phyloP scores from a whole-genome alignment of 148 eudicot species.

The Talinum fruticosum region DNA sequence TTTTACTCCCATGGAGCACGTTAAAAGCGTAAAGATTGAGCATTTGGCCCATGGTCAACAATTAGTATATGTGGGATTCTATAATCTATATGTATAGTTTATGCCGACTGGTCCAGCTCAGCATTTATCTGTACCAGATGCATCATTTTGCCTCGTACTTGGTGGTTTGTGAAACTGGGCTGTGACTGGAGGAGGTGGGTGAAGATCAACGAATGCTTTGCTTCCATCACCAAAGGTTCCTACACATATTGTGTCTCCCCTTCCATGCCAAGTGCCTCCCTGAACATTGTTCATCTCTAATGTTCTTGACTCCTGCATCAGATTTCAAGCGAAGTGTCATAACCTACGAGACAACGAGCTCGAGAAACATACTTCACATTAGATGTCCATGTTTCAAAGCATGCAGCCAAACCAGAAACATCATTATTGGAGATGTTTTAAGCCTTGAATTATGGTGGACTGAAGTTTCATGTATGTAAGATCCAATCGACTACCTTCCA shows the following conservation, averaged over 20 bases:
- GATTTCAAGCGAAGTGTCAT: neutral
- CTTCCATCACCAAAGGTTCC: constrained; percentile 52
- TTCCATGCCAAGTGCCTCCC: constrained; percentile 90
- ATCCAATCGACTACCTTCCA: neutral
- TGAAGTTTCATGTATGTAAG: no score
- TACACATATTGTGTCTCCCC: constrained; percentile 82
- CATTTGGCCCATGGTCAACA: neutral
- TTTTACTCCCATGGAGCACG: neutral
- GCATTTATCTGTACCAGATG: neutral
- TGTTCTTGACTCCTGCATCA: constrained; percentile 76
- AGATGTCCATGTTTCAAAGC: neutral
- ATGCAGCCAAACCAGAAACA: neutral
- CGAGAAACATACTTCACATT: neutral
- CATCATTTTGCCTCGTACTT: neutral
- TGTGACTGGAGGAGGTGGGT: neutral
- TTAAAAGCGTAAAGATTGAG: neutral
- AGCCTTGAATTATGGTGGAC: no score
- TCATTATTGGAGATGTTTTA: no score
- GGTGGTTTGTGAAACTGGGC: neutral
- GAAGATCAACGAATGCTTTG: constrained; percentile 47
- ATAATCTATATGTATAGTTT: neutral
- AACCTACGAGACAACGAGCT: neutral
- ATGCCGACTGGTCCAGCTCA: constrained; percentile 2
- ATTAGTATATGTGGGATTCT: neutral
- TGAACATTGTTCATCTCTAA: constrained; percentile 91